Evolutionary conservation across 345 rosid genomes (phyloP).

Genomic region (Raphanus sativus): DNA sequence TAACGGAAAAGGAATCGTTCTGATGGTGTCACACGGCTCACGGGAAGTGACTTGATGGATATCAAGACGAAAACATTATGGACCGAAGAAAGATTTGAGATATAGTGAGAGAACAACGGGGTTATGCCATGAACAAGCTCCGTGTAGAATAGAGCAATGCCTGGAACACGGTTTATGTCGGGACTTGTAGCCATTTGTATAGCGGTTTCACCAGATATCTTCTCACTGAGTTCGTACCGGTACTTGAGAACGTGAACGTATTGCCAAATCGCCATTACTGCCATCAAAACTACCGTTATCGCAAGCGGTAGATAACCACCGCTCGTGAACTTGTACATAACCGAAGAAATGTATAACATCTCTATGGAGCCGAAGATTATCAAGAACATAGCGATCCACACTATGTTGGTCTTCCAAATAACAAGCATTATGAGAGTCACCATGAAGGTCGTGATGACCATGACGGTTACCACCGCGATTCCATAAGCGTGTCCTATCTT

Average conservation of each 20-base stretch:
- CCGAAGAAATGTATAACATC: slow-evolving; percentile 48
- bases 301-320: slow-evolving; percentile 67
- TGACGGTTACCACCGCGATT: slow-evolving; percentile 64
- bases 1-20: slow-evolving; percentile 73
- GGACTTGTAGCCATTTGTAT: slow-evolving; percentile 43
- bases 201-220: slow-evolving; percentile 51
- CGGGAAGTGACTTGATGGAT: slow-evolving; percentile 63
- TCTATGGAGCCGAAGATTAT: slow-evolving; percentile 44
- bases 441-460: slow-evolving; percentile 62
- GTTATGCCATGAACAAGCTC: slow-evolving; percentile 84
- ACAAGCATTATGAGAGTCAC: slow-evolving; percentile 64
- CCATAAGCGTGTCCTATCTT: slow-evolving; percentile 85
- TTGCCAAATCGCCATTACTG: slow-evolving; percentile 65
- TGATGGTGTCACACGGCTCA: slow-evolving; percentile 46
- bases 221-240: slow-evolving; percentile 56
- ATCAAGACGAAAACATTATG: slow-evolving; percentile 69
- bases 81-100: slow-evolving; percentile 54
- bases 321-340: slow-evolving; percentile 56
- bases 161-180: slow-evolving; percentile 51
- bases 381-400: slow-evolving; percentile 45
- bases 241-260: slow-evolving; percentile 53
- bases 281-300: slow-evolving; percentile 44
- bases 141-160: slow-evolving; percentile 67
- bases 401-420: slow-evolving; percentile 60
- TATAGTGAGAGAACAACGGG: slow-evolving; percentile 65